Percentiles rank a stretch among this genome's conserved stretches.
These are phyloP conservation scores for Dioscorea cayenensis DNA, from an alignment of 116 monocot species.

Conservation along the genomic window DNA sequence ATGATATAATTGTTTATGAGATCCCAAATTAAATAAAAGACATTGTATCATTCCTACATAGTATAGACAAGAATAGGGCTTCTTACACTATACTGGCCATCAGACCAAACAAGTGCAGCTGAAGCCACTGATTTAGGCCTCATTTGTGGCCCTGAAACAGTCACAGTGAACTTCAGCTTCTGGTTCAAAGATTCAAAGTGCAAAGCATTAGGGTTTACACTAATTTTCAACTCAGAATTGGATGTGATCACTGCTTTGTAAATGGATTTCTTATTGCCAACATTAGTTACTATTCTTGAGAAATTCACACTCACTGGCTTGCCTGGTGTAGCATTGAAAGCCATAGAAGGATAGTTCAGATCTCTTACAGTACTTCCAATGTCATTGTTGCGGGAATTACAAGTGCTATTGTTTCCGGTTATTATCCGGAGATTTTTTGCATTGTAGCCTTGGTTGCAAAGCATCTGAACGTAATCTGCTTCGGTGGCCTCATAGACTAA, in stretches of 20 bases:
- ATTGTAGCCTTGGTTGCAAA: conserved; percentile 20
- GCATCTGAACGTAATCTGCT: conserved; percentile 11
- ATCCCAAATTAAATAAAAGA: too few relatives aligned
- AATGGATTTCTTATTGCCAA: not conserved
- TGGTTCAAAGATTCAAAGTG: not conserved
- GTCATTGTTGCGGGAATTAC: not conserved
- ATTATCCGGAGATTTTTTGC: not conserved
- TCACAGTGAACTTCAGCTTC: not conserved
- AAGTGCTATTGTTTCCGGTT: conserved; percentile 13
- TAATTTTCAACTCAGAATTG: not conserved
- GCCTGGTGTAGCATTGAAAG: not conserved
- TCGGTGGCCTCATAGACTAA: conserved; percentile 16
- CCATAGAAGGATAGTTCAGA: not conserved
- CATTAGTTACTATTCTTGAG: not conserved
- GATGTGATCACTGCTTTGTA: not conserved
- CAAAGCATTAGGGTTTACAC: not conserved
- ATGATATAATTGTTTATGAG: too few relatives aligned
- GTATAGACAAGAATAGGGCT: too few relatives aligned
- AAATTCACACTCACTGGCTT: not conserved
- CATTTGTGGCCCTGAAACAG: not conserved
- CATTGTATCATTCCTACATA: too few relatives aligned
- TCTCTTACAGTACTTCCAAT: not conserved
- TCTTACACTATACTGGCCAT: too few relatives aligned
- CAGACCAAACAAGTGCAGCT: too few relatives aligned
- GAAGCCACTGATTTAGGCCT: too few relatives aligned